These are phyloP conservation scores for Diplodia corticola DNA, from an alignment of 2,329 filamentous ascomycete species.

Conservation along the genomic window DNA sequence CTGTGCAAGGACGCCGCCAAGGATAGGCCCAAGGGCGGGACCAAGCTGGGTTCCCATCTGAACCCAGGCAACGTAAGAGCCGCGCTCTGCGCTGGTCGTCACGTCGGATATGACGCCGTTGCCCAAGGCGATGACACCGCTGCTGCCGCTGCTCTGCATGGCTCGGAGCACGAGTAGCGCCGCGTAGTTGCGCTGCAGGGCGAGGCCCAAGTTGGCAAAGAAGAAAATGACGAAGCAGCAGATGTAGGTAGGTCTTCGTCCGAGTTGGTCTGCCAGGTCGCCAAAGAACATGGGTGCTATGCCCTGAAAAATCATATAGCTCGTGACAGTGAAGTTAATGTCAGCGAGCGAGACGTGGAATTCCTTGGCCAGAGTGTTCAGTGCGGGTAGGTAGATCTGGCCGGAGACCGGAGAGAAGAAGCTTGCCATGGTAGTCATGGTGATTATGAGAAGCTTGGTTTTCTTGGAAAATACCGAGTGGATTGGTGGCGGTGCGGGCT, in stretches of 20 bases:
- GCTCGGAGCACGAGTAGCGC: constrained; percentile 61
- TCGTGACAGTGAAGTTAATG: constrained; percentile 54
- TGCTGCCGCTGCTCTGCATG: constrained; percentile 65
- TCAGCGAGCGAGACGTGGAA: constrained; percentile 44
- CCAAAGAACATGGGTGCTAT: constrained; percentile 51
- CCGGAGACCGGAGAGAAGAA: constrained; percentile 35
- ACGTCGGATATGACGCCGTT: constrained; percentile 74
- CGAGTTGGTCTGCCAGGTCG: constrained; percentile 48
- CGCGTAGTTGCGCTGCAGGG: constrained; percentile 36
- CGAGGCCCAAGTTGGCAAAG: constrained; percentile 38
- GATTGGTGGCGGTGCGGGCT: constrained; percentile 22
- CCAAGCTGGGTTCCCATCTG: constrained; percentile 55
- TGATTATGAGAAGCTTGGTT: constrained; percentile 34
- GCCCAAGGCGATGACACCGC: constrained; percentile 68
- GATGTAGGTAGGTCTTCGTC: constrained; percentile 51
- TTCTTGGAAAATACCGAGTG: constrained; percentile 34
- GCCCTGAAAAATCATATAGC: constrained; percentile 56
- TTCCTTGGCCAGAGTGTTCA: constrained; percentile 36
- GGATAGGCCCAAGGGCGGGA: constrained; percentile 57
- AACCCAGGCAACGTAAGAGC: constrained; percentile 71
- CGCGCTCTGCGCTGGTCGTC: constrained; percentile 66
- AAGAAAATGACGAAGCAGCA: constrained; percentile 44
- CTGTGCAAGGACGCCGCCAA: constrained; percentile 60
- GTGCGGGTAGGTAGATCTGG: constrained; percentile 42
- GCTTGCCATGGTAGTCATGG: constrained; percentile 31